Evolutionary conservation across 148 eudicot genomes (phyloP).

Genomic region (Chenopodium suecicum): DNA sequence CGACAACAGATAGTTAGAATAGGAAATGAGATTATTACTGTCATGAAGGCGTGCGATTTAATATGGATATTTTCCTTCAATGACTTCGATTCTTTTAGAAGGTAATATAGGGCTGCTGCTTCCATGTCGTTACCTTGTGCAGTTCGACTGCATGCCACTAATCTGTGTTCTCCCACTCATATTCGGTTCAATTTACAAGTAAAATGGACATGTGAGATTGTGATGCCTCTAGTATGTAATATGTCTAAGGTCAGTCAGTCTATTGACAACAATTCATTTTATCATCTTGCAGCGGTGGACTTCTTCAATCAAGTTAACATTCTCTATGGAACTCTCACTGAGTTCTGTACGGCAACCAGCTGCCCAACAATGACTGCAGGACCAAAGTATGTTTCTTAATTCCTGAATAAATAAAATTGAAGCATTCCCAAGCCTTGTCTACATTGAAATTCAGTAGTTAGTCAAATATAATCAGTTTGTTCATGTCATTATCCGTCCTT

Average conservation of each 20-base stretch:
- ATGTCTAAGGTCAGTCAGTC: not conserved
- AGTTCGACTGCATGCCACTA: not conserved
- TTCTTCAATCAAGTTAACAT: slow-evolving; percentile 99
- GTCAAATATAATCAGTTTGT: no score
- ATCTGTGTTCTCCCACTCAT: not conserved
- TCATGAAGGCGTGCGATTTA: not conserved
- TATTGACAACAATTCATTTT: slow-evolving; percentile 14
- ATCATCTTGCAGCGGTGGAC: slow-evolving; percentile 73
- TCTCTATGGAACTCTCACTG: slow-evolving; percentile 92
- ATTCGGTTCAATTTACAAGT: not conserved
- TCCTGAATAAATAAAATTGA: slow-evolving; percentile 18
- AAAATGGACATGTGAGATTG: not conserved
- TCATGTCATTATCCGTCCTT: not conserved
- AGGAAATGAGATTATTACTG: not conserved
- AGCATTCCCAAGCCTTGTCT: not conserved
- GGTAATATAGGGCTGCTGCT: not conserved
- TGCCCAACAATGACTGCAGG: slow-evolving; percentile 98
- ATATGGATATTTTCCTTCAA: not conserved
- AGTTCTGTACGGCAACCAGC: slow-evolving; percentile 79
- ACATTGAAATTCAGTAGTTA: not conserved
- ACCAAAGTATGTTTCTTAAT: slow-evolving; percentile 60
- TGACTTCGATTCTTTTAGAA: not conserved
- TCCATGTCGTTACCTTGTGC: not conserved
- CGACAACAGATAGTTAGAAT: not conserved
- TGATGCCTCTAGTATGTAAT: not conserved